A percentile compares a stretch with the other conserved stretches of the same genome.
These are phyloP conservation scores for Bombardia bombarda DNA, from an alignment of 495 filamentous ascomycete genomes.

Conservation along the genomic window DNA sequence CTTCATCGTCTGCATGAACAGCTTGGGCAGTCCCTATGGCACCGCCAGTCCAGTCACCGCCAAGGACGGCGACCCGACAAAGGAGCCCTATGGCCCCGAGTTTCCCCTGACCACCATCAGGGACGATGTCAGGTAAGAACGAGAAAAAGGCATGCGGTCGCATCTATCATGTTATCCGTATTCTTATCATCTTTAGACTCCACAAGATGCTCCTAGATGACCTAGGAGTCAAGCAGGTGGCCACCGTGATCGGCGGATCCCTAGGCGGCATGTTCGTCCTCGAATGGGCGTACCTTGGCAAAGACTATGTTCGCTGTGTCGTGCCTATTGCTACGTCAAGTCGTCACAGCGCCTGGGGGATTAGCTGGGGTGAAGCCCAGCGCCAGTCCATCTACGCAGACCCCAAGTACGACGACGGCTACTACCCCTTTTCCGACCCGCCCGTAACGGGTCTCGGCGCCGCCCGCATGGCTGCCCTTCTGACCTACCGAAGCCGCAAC, in stretches of 20 bases:
- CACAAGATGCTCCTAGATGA: constrained; percentile 89
- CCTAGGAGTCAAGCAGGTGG: constrained; percentile 77
- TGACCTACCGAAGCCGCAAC: constrained; percentile 93
- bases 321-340: constrained; percentile 93
- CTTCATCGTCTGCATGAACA: constrained; percentile 94
- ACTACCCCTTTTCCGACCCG: constrained; percentile 78
- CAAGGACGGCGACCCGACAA: constrained; percentile 65
- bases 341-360: constrained; percentile 96
- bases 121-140: constrained; percentile 82
- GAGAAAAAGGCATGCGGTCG: not conserved
- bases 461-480: constrained; percentile 89
- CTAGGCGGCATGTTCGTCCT: constrained; percentile 97
- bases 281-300: constrained; percentile 94
- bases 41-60: constrained; percentile 90
- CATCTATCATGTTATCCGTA: not conserved
- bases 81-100: constrained; percentile 84
- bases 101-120: constrained; percentile 92
- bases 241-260: constrained; percentile 89
- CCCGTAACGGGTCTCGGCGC: constrained; percentile 82
- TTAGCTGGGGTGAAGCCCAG: constrained; percentile 97
- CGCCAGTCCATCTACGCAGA: constrained; percentile 97
- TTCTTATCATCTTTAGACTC: constrained; percentile 44
- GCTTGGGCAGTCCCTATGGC: constrained; percentile 91
- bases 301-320: constrained; percentile 84
- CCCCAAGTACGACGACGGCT: constrained; percentile 96